Conservation (phyloP, 1,284 basidiomycete species). For the Amylostereum chailletii region DNA sequence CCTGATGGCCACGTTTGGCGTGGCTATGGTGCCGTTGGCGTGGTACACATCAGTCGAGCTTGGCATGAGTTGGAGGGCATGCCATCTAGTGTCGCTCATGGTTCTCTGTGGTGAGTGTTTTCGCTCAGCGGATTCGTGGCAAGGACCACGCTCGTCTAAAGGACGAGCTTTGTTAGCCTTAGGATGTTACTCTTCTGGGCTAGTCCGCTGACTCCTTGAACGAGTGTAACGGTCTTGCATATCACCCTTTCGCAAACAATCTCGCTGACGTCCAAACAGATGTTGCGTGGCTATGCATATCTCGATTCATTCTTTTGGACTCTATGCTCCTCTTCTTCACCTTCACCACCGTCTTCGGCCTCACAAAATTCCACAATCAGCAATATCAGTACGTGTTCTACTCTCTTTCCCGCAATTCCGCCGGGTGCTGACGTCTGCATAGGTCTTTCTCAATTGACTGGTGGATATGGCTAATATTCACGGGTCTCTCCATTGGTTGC, state of each 20-base stretch:
- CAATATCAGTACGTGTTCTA: constrained; percentile 69
- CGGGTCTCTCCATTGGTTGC: constrained; percentile 89
- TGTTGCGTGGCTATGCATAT: constrained; percentile 94
- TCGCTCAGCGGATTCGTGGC: neutral
- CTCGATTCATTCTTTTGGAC: constrained; percentile 94
- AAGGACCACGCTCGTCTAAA: no score
- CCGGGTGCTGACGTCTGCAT: constrained; percentile 6
- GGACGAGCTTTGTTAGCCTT: no score
- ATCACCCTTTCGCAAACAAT: neutral
- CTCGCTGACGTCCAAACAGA: constrained; percentile 39
- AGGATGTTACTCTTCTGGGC: no score
- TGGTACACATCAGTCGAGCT: constrained; percentile 98
- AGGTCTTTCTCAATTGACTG: constrained; percentile 91
- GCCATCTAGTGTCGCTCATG: constrained; percentile 92
- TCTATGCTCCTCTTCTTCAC: constrained; percentile 99
- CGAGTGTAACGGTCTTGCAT: no score
- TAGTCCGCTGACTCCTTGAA: no score
- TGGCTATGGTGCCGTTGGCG: constrained; percentile 89
- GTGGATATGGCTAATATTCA: constrained; percentile 93
- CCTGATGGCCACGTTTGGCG: constrained; percentile 89
- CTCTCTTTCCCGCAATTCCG: neutral
- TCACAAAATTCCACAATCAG: constrained; percentile 96
- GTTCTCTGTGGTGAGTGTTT: constrained; percentile 71
- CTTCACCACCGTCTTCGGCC: constrained; percentile 90
- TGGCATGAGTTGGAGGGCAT: constrained; percentile 84